A percentile compares a stretch with the other conserved stretches of the same genome.
Conservation (phyloP, 1,284 basidiomycete species). For the Tilletia caries region DNA sequence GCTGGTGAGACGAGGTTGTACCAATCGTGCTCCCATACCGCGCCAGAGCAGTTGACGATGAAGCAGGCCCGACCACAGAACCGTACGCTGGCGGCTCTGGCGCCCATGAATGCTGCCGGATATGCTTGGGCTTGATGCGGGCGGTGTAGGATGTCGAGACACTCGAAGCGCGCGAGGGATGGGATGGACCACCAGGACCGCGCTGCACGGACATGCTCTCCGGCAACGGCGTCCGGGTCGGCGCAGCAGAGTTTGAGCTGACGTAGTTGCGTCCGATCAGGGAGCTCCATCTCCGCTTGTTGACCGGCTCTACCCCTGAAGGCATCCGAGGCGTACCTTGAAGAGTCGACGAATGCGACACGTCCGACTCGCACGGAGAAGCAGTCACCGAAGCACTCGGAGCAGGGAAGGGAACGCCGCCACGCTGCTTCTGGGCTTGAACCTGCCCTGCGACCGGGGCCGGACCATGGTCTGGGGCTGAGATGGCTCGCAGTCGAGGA, state of each 20-base stretch:
- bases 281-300: constrained; percentile 6
- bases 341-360: too few relatives aligned
- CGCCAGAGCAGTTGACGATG: too few relatives aligned
- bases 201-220: constrained; percentile 4
- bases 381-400: background rate
- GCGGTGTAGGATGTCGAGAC: background rate
- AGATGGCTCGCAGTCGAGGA: background rate
- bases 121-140: background rate
- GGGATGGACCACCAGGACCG: background rate
- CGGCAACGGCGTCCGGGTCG: background rate
- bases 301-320: background rate
- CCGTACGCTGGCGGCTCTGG: background rate
- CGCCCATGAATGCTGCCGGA: constrained; percentile 10
- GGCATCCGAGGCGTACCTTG: background rate
- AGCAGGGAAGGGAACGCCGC: background rate
- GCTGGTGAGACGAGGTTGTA: too few relatives aligned
- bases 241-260: background rate
- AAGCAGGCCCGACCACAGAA: too few relatives aligned
- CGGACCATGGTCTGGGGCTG: background rate
- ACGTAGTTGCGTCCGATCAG: background rate
- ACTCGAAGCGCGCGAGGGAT: background rate
- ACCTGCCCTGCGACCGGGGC: too few relatives aligned
- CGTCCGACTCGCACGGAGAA: background rate
- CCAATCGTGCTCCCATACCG: too few relatives aligned
- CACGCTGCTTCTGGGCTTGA: too few relatives aligned